Evolutionary conservation across 2,329 filamentous ascomycete species (phyloP), one percentile per base, ranked within the genome.

Genomic region (Paracamarosporium sp.): DNA sequence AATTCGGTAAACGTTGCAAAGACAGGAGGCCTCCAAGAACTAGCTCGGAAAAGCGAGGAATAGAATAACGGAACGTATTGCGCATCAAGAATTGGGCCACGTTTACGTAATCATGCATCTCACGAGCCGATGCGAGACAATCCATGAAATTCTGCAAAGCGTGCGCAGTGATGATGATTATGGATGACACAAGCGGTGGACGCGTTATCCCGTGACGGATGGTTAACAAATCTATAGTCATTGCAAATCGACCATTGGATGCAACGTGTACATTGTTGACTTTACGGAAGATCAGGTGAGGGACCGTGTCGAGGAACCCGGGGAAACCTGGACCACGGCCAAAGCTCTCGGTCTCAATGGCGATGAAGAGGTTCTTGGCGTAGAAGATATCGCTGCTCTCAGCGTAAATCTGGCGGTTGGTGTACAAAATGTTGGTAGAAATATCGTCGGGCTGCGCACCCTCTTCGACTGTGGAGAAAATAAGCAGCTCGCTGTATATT

Each of bases 351-450:
- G 40, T 33, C n/a, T 20, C 11, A 35, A 63, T 31, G 17, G 50
- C 20, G 12, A 48, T 52, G 35, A 63, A 59, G 11, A 63, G 50
- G 15, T 63, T 63, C 22, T 45, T 56, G 1, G 53, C 17, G 30
- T 63, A 61, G 44, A 61, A 48, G 3, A 59, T 30, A 17, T 59
- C 33, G 55, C 52, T 57, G 27, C 56, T 59, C 40, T 63, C 61
- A 7, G 50, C 47, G 43, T 61, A 51, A n/a, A 63, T 50, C 33
- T 59, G 55, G 27, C 51, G 55, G 46, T 57, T 63, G 24, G 53
- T 50, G 53, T 63, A 59, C 9, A 63, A 27, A n/a, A 61, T 57
- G 15, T 31, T 40, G 24, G 38, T 59, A 35, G 31, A 45, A 8
- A 43, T 31, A 33, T n/a, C 25, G 8, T 41, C 33, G 28, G 58